Base-by-base conservation (phyloP, 1,284 basidiomycete genomes). In the Naganishia liquefaciens region DNA sequence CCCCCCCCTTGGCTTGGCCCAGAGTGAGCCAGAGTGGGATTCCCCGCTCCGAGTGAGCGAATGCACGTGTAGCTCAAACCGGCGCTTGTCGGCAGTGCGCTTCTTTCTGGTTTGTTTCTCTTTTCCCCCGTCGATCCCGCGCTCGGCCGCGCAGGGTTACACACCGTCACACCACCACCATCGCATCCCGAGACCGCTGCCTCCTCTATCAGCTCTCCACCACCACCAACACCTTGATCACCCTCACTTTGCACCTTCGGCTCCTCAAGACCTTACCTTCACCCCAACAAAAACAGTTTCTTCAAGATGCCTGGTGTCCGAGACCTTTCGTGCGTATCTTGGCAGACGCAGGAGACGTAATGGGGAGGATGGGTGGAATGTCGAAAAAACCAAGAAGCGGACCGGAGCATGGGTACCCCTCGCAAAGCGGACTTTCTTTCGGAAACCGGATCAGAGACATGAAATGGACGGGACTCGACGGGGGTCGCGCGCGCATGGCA, bases 301-400 rank as follows among this genome's bases (percentile, higher is more conserved):
- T 65, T 70, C 73, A 89, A 82, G 81, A 93, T 93, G 91, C 91
- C 91, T 76, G 89, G 89, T 83, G 91, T 93, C 82, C 84, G 91
- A 84, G 91, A 93, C 81, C 87, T 93, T 81, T 88, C 88, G 91
- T 91, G 72, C 76, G 83, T 80, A 46, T 55, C 27, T n/a, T n/a
- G n/a, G n/a, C n/a, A n/a, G 47, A 42, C 39, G n/a, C 37, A 43
- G 42, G 28, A 25, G 33, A 37, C 10, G 33, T 7, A 37, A 37
- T 13, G 33, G 33, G 50, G 28, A 23, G 33, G 25, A 37, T 15
- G 25, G 39, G 49, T n/a, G 21, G 4, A 40, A 19, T 25, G 42
- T n/a, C n/a, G n/a, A n/a, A n/a, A n/a, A n/a, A 46, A 21, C 39
- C 4, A 33, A 33, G 13, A 5, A 43, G 23, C 27, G 62, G 37